Conservation (phyloP, 2,329 filamentous ascomycete genomes). For the Sclerotinia subarctica region DNA sequence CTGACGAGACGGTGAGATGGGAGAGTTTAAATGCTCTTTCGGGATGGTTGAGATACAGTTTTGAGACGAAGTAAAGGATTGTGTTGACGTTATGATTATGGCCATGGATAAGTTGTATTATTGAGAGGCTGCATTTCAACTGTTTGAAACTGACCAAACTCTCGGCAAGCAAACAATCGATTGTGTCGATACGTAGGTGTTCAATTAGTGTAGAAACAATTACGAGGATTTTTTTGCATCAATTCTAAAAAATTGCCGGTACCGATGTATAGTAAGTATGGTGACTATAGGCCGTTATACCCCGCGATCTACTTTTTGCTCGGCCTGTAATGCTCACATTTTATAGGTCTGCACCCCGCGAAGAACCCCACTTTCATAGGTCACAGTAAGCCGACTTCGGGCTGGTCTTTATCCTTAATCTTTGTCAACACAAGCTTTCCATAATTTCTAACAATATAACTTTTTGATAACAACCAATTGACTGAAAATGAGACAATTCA, state of each 20-base stretch:
- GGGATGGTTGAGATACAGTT: conserved; percentile 71
- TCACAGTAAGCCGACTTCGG: conserved; percentile 12
- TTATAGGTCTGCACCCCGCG: neutral
- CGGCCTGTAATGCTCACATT: neutral
- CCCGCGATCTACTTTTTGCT: neutral
- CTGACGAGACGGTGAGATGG: conserved; percentile 68
- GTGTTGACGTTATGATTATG: conserved; percentile 23
- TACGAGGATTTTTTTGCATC: conserved; percentile 7
- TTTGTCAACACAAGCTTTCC: conserved; percentile 14
- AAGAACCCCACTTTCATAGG: neutral
- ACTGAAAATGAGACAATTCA: conserved; percentile 35
- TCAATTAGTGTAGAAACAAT: conserved; percentile 29
- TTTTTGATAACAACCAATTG: conserved; percentile 26
- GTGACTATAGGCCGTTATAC: neutral
- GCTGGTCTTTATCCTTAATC: conserved; percentile 13
- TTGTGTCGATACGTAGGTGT: conserved; percentile 24
- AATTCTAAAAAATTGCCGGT: neutral
- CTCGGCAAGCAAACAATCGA: conserved; percentile 1
- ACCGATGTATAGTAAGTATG: neutral
- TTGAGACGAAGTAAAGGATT: conserved; percentile 44
- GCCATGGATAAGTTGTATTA: conserved; percentile 16
- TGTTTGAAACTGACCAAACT: neutral
- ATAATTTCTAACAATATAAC: conserved; percentile 17
- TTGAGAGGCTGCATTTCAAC: conserved; percentile 17
- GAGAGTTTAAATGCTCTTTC: conserved; percentile 71